phyloP scores from a whole-genome alignment of 2,329 filamentous ascomycete genomes.

The Fusarium lyarnte region DNA sequence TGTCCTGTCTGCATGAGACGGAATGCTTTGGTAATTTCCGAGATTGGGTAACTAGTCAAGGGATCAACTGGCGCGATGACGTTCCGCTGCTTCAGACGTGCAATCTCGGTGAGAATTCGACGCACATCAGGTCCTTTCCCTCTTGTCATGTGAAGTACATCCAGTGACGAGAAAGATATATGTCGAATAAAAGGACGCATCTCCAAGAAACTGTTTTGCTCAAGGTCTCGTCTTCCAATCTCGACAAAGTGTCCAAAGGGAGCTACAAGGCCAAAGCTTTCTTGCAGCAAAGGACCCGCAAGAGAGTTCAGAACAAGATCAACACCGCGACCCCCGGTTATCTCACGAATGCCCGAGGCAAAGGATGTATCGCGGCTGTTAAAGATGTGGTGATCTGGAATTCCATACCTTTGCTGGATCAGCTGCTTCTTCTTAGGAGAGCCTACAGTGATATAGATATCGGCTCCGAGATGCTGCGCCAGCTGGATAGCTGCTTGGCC shows the following conservation, averaged over 20 bases:
- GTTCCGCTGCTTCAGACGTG: neutral
- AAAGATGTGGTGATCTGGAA: neutral
- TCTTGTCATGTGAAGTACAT: neutral
- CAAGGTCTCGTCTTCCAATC: neutral
- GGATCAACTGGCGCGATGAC: neutral
- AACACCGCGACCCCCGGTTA: neutral
- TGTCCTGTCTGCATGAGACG: neutral
- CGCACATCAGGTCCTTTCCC: neutral
- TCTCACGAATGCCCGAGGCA: neutral
- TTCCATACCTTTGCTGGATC: neutral
- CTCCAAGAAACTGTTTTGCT: neutral
- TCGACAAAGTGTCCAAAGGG: neutral
- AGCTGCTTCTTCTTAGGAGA: constrained; percentile 39
- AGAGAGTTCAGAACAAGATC: neutral
- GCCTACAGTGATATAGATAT: constrained; percentile 46
- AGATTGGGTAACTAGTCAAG: neutral
- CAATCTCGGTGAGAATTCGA: neutral
- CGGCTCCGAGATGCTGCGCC: constrained; percentile 23
- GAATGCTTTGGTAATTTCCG: neutral
- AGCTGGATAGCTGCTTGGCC: constrained; percentile 45
- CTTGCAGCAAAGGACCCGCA: neutral
- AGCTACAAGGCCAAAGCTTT: neutral
- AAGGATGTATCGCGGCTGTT: neutral
- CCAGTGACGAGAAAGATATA: neutral
- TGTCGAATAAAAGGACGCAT: neutral